Evolutionary conservation across 768 basidiomycete genomes (phyloP).

Genomic region (Melanogaster broomeanus): DNA sequence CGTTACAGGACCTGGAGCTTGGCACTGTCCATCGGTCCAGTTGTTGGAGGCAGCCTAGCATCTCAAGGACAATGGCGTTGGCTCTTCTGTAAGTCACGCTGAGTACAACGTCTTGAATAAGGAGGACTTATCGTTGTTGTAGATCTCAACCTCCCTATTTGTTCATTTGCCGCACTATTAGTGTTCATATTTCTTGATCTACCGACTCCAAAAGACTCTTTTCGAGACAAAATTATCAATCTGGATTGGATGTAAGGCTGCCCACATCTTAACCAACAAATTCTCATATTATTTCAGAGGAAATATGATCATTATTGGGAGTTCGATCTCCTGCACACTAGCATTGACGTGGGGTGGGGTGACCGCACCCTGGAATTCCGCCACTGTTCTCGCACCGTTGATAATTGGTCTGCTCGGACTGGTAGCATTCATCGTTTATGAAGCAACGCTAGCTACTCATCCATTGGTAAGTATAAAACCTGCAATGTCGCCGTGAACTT

Average conservation of each 20-base stretch:
- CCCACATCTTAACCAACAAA: background rate
- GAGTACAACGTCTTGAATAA: background rate
- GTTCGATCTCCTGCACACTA: constrained; percentile 37
- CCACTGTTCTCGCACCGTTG: constrained; percentile 42
- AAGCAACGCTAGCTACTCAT: constrained; percentile 28
- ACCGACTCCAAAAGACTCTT: constrained; percentile 32
- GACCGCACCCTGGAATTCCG: constrained; percentile 42
- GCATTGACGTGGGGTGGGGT: constrained; percentile 52
- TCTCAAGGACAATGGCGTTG: constrained; percentile 39
- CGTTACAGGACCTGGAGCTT: constrained; percentile 34
- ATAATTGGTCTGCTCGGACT: constrained; percentile 43
- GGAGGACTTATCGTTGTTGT: background rate
- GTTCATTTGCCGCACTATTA: constrained; percentile 26
- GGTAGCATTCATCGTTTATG: constrained; percentile 40
- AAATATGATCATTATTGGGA: constrained; percentile 40
- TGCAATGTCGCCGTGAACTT: background rate
- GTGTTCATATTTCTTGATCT: constrained; percentile 36
- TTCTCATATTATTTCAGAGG: constrained; percentile 35
- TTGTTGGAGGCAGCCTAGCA: constrained; percentile 38
- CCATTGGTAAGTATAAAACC: constrained; percentile 29
- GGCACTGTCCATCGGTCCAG: constrained; percentile 36
- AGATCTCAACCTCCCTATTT: constrained; percentile 46
- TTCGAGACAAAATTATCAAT: constrained; percentile 36
- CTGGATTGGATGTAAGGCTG: constrained; percentile 46
- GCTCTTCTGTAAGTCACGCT: constrained; percentile 43